Evolutionary conservation across 2,329 filamentous ascomycete genomes (phyloP).

Genomic region (Fusarium xylarioides): DNA sequence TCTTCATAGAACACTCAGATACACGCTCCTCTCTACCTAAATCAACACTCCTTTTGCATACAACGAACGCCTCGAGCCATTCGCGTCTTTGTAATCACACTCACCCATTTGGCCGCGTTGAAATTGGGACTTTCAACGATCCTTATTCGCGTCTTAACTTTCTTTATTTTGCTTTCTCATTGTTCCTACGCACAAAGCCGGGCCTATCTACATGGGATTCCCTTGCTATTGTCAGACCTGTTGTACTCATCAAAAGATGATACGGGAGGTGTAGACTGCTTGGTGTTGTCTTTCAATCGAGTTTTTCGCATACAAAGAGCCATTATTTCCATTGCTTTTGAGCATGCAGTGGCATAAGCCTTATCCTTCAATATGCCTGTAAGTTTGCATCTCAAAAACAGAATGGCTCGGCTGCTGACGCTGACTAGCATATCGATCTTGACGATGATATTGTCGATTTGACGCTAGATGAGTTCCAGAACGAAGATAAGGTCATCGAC

Average conservation of each 20-base stretch:
- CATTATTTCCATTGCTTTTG: background rate
- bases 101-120: background rate
- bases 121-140: background rate
- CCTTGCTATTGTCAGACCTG: background rate
- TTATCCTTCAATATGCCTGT: slow-evolving; percentile 22
- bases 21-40: background rate
- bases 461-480: background rate
- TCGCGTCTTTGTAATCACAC: background rate
- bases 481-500: slow-evolving; percentile 3
- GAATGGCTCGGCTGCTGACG: background rate
- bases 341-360: slow-evolving; percentile 5
- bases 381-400: background rate
- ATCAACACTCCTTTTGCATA: background rate
- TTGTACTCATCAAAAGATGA: background rate
- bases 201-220: background rate
- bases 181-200: background rate
- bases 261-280: background rate
- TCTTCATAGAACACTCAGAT: background rate
- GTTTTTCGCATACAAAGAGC: background rate
- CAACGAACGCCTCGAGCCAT: background rate
- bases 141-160: background rate
- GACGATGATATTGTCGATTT: slow-evolving; percentile 11
- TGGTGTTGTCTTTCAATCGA: background rate
- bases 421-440: slow-evolving; percentile 5
- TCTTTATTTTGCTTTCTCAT: background rate